These are phyloP conservation scores for Sphagnum magellanicum DNA, from an alignment of 228 moss, liverwort and hornwort species.

Conservation along the genomic window DNA sequence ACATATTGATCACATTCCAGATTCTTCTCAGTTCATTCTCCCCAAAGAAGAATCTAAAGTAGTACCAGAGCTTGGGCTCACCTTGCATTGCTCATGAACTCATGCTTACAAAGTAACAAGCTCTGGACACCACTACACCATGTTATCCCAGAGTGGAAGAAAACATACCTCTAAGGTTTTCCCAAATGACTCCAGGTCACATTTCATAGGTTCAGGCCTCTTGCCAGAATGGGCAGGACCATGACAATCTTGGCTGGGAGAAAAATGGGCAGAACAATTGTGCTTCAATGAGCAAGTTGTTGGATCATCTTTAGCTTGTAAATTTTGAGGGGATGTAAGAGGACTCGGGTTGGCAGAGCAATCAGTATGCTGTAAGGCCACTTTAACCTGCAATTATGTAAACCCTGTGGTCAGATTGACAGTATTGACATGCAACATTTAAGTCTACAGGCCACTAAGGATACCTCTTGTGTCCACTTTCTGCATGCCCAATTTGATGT, in stretches of 20 bases:
- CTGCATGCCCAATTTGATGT: too few relatives aligned
- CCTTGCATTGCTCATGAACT: background rate
- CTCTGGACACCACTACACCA: background rate
- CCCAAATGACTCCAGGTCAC: conserved; percentile 31
- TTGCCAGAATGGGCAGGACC: background rate
- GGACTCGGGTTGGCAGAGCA: conserved; percentile 3
- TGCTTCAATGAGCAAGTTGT: conserved; percentile 8
- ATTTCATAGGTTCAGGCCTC: conserved; percentile 16
- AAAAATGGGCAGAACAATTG: conserved; percentile 12
- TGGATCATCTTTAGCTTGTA: conserved; percentile 13
- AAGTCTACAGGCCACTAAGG: too few relatives aligned
- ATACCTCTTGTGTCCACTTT: too few relatives aligned
- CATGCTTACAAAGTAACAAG: background rate
- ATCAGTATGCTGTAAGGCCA: background rate
- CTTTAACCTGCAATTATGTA: too few relatives aligned
- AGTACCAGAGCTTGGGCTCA: background rate
- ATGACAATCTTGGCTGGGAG: conserved; percentile 3
- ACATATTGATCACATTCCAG: too few relatives aligned
- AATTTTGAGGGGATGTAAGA: conserved; percentile 5
- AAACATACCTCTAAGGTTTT: conserved; percentile 51
- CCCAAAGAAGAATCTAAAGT: background rate
- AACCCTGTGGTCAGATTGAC: too few relatives aligned
- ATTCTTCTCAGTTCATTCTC: background rate
- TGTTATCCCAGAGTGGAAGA: background rate
- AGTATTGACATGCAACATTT: too few relatives aligned